Conservation (phyloP, 371 early-diverging fungal genomes). For the Apophysomyces trapeziformis region DNA sequence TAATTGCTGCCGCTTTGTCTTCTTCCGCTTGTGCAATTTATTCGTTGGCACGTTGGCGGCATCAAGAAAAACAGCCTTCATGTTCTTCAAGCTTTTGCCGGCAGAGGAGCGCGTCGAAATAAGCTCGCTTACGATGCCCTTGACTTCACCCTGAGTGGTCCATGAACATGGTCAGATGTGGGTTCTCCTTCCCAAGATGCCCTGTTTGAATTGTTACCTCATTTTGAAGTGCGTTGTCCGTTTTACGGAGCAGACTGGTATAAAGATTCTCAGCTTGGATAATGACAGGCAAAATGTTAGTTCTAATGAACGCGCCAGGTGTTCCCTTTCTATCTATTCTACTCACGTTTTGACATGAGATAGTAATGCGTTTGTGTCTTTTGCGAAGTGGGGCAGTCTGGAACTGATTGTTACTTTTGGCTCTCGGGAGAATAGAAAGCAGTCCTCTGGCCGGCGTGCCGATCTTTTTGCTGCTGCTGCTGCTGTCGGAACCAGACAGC, state of each 20-base stretch:
- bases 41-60: slow-evolving; percentile 1
- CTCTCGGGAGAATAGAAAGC: no score
- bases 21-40: slow-evolving; percentile 15
- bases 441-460: no score
- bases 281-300: not conserved
- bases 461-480: no score
- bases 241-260: not conserved
- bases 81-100: slow-evolving; percentile 14
- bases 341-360: no score
- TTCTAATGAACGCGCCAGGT: not conserved
- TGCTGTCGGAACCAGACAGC: no score
- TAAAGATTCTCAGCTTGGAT: slow-evolving; percentile 2
- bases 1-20: slow-evolving; percentile 5
- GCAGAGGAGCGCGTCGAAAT: slow-evolving; percentile 2
- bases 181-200: not conserved
- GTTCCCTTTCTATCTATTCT: not conserved
- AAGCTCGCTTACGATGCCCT: slow-evolving; percentile 14
- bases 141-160: slow-evolving; percentile 4
- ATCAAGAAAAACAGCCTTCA: slow-evolving; percentile 20
- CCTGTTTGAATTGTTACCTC: not conserved
- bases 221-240: not conserved
- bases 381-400: no score
- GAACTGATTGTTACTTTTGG: no score
- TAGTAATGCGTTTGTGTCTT: no score
- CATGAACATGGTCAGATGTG: not conserved